Evolutionary conservation across 495 filamentous ascomycete genomes (phyloP).

Genomic region (Extremus antarcticus): DNA sequence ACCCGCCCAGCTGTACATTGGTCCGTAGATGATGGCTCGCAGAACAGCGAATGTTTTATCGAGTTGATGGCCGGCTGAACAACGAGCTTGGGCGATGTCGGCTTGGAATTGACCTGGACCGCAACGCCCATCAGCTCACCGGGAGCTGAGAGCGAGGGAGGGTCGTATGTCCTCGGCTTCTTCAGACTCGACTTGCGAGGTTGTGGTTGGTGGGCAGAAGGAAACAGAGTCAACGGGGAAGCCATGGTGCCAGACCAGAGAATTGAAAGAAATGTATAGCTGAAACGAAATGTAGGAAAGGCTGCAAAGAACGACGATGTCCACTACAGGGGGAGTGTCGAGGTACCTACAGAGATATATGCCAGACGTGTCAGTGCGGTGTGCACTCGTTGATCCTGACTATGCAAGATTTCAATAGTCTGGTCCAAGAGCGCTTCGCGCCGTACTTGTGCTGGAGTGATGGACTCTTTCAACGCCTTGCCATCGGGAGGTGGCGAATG

Average conservation of each 20-base stretch:
- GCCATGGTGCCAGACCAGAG: conserved; percentile 15
- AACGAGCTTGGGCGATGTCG: background rate
- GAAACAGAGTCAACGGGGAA: conserved; percentile 13
- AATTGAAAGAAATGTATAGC: conserved; percentile 1
- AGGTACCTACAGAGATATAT: conserved; percentile 1
- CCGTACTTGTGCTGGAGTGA: no score
- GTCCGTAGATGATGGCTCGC: conserved; percentile 5
- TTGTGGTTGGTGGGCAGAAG: conserved; percentile 1
- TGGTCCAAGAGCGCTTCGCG: conserved; percentile 9
- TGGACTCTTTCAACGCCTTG: no score
- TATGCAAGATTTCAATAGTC: conserved; percentile 13
- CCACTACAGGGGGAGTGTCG: background rate
- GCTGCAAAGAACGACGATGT: background rate
- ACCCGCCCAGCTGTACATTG: background rate
- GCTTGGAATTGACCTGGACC: conserved; percentile 2
- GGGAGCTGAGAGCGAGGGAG: background rate
- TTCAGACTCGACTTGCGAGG: conserved; percentile 14
- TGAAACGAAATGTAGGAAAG: background rate
- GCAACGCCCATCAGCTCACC: conserved; percentile 12
- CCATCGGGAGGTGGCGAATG: background rate
- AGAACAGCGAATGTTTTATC: conserved; percentile 19
- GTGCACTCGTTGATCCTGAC: background rate
- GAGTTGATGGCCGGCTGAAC: conserved; percentile 5
- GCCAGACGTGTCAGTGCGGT: background rate
- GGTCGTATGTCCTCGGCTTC: background rate